phyloP scores from a whole-genome alignment of 176 grass and related monocot genomes.

The Ampelocalamus luodianensis region DNA sequence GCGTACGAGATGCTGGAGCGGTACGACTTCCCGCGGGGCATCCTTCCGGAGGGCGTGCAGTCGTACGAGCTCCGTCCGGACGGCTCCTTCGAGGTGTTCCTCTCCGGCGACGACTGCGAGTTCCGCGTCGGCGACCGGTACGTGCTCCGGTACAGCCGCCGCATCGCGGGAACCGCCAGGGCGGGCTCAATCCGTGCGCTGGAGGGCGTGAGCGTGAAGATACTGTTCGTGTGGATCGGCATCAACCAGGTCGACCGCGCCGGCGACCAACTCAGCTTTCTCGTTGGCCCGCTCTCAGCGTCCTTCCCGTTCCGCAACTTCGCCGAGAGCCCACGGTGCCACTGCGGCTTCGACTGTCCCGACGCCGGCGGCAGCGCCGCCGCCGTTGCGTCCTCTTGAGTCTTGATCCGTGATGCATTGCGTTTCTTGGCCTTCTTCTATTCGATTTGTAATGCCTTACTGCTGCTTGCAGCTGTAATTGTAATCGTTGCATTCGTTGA shows the following conservation, averaged over 20 bases:
- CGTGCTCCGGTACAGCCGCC: constrained; percentile 38
- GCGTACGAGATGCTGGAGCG: constrained; percentile 75
- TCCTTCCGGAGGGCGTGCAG: constrained; percentile 67
- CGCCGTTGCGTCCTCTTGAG: background rate
- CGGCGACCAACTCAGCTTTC: constrained; percentile 40
- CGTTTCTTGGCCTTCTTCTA: background rate
- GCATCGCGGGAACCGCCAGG: constrained; percentile 45
- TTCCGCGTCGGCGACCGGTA: constrained; percentile 6
- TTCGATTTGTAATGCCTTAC: too few species aligned
- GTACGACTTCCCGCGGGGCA: constrained; percentile 64
- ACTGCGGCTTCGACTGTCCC: background rate
- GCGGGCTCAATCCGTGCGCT: constrained; percentile 1
- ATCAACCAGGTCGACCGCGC: constrained; percentile 35
- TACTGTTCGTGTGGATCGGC: constrained; percentile 49
- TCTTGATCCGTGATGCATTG: background rate
- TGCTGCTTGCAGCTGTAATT: background rate
- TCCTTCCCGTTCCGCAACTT: constrained; percentile 49
- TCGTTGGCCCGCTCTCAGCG: constrained; percentile 48
- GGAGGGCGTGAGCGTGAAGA: constrained; percentile 54
- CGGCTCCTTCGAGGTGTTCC: constrained; percentile 61
- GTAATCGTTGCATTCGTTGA: background rate
- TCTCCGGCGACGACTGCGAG: constrained; percentile 38
- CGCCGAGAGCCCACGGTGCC: constrained; percentile 33
- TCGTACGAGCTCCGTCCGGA: constrained; percentile 44
- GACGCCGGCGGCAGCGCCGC: background rate